These are phyloP conservation scores for Ophiobolus disseminans DNA, from an alignment of 2,329 filamentous ascomycete species.

Conservation along the genomic window DNA sequence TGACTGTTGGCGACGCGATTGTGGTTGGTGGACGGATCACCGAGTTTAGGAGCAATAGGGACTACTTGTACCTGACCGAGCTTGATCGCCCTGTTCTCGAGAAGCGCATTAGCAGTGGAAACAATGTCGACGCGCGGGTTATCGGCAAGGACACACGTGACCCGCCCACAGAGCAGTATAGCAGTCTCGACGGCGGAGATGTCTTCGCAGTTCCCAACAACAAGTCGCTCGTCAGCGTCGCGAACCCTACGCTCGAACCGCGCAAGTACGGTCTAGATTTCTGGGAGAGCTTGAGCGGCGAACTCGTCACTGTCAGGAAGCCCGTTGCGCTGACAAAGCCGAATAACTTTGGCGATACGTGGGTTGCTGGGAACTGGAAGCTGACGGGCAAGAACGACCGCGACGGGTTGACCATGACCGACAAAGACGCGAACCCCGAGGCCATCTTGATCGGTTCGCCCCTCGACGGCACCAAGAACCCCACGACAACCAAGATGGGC, in stretches of 20 bases:
- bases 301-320: conserved; percentile 69
- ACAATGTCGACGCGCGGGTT: conserved; percentile 63
- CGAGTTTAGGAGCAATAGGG: conserved; percentile 64
- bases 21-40: conserved; percentile 65
- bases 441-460: conserved; percentile 70
- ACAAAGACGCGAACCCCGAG: conserved; percentile 71
- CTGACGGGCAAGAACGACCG: conserved; percentile 68
- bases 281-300: conserved; percentile 73
- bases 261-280: conserved; percentile 72
- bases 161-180: conserved; percentile 69
- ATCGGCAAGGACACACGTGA: conserved; percentile 64
- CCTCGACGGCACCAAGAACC: conserved; percentile 69
- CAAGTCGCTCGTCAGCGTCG: conserved; percentile 61
- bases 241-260: conserved; percentile 68
- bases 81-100: conserved; percentile 59
- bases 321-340: conserved; percentile 66
- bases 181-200: conserved; percentile 68
- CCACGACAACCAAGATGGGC: conserved; percentile 66
- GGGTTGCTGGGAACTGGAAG: conserved; percentile 71
- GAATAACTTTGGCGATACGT: conserved; percentile 71
- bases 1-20: conserved; percentile 69
- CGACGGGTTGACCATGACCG: conserved; percentile 69
- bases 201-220: conserved; percentile 72
- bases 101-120: conserved; percentile 63
- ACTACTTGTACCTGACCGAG: conserved; percentile 70